A percentile compares a stretch with the other conserved stretches of the same genome.
Conservation (phyloP, 1,284 basidiomycete species). For the Papiliotrema nemorosa region DNA sequence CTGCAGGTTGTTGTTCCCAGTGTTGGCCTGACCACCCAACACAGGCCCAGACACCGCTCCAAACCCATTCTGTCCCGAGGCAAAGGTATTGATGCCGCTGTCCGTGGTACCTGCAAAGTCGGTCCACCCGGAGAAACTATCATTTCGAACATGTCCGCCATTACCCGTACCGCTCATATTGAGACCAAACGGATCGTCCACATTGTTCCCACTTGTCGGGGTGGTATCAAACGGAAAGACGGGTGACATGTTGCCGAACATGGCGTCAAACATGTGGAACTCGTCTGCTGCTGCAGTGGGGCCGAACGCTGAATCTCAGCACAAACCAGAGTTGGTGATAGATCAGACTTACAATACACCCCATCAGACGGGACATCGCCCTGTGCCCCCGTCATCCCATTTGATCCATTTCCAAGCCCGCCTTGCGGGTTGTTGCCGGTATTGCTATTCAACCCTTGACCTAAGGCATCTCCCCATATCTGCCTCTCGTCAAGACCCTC, state of each 20-base stretch:
- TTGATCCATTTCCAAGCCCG: too few species aligned
- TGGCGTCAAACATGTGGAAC: constrained; percentile 42
- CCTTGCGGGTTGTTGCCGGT: too few species aligned
- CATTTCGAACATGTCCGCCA: too few species aligned
- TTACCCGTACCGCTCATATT: neutral
- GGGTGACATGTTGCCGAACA: constrained; percentile 41
- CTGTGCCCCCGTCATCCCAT: too few species aligned
- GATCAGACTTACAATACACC: neutral
- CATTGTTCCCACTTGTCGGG: neutral
- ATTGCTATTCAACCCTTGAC: too few species aligned
- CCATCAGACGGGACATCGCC: too few species aligned
- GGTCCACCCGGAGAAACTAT: too few species aligned
- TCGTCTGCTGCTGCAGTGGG: constrained; percentile 29
- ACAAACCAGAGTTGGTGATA: neutral
- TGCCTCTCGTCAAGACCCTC: neutral
- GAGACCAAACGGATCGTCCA: constrained; percentile 8
- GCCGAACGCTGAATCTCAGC: constrained; percentile 9
- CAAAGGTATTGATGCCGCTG: neutral
- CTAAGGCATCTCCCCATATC: constrained; percentile 6
- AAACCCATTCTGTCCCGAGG: neutral
- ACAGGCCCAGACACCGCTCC: too few species aligned
- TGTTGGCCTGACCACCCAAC: too few species aligned
- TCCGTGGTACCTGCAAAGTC: neutral
- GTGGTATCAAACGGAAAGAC: constrained; percentile 21
- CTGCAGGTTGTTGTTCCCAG: too few species aligned